Evolutionary conservation across 805 yeast genomes (phyloP), one percentile per base, ranked within the genome.

Genomic region (Brettanomyces custersianus): DNA sequence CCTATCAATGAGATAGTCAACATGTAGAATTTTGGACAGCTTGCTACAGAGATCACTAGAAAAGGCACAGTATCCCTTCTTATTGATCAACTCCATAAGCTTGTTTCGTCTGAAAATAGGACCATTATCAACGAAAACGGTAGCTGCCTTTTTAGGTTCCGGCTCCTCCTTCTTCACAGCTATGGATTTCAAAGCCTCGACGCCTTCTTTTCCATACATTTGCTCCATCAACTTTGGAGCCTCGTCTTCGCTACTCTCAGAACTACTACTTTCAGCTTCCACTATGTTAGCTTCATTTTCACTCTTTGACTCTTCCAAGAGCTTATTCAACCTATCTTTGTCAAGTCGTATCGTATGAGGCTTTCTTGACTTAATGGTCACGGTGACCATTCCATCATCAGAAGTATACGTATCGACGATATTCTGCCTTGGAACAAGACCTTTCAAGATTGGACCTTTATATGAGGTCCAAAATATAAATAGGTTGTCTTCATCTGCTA

Each of bases 61-160:
- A 1, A 70, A 58, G 20, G 62, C 61, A 4, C 65, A 44, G 3
- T 71, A 68, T 12, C 79, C 80, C 12, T 63, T 63, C 20, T 60
- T 46, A 20, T 67, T 63, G 5, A 57, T 53, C 4, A 76, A 43
- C 8, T 72, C 46, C 8, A 61, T 52, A 15, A 76, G 19, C 9
- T 34, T 29, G 3, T 39, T 37, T 4, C 55, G 39, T 33, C 60
- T 49, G 21, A 20, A 40, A 2, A 25, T 40, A 3, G 59, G 59
- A 3, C 60, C 60, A 26, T 40, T 45, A 38, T 55, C 60, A 4
- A 54, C 21, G 20, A 25, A 33, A 7, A 34, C 11, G 9, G 36
- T 11, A 10, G 12, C 16, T 3, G 17, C n/a, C 28, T 25, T 25
- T 12, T 25, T 25, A 8, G 7, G n/a, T 17, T 25, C n/a, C 7